Conservation (phyloP, 2,329 filamentous ascomycete genomes). For the Calonectria pseudoturangicola region DNA sequence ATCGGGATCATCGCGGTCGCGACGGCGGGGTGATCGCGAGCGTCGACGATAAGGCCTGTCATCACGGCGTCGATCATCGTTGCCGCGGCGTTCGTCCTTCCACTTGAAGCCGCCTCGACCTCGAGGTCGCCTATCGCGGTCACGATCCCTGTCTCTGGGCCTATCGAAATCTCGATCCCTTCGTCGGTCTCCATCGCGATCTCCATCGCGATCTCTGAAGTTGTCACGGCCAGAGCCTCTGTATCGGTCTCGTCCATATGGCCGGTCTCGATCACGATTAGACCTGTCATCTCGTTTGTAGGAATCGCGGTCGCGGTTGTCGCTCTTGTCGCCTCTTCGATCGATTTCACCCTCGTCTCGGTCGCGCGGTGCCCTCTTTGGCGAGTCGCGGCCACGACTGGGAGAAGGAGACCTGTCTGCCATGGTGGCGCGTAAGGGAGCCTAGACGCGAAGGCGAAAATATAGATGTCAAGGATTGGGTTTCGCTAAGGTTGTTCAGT, state of each 20-base stretch:
- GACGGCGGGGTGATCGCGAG: conserved; percentile 47
- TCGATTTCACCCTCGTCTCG: conserved; percentile 21
- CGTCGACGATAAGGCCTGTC: conserved; percentile 49
- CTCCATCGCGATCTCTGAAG: conserved; percentile 30
- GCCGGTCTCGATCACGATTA: conserved; percentile 30
- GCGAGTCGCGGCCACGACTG: conserved; percentile 32
- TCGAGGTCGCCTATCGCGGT: conserved; percentile 47
- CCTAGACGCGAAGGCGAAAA: neutral
- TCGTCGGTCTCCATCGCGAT: conserved; percentile 36
- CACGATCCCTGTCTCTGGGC: conserved; percentile 52
- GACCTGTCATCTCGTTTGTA: conserved; percentile 31
- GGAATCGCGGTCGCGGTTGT: conserved; percentile 26
- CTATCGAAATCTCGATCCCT: conserved; percentile 39
- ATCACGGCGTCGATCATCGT: conserved; percentile 49
- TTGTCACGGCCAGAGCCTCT: conserved; percentile 31
- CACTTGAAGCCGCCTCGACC: conserved; percentile 53
- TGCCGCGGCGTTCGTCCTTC: conserved; percentile 52
- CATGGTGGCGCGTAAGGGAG: conserved; percentile 26
- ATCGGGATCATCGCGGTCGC: conserved; percentile 44
- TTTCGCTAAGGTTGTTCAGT: conserved; percentile 18
- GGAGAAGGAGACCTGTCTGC: conserved; percentile 34
- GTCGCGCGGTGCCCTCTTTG: conserved; percentile 29
- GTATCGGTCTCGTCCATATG: conserved; percentile 16
- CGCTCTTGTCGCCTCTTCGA: conserved; percentile 24
- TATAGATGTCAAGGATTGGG: conserved; percentile 25